Base-by-base conservation (phyloP, 2,329 filamentous ascomycete species). In the Talaromyces sp. region DNA sequence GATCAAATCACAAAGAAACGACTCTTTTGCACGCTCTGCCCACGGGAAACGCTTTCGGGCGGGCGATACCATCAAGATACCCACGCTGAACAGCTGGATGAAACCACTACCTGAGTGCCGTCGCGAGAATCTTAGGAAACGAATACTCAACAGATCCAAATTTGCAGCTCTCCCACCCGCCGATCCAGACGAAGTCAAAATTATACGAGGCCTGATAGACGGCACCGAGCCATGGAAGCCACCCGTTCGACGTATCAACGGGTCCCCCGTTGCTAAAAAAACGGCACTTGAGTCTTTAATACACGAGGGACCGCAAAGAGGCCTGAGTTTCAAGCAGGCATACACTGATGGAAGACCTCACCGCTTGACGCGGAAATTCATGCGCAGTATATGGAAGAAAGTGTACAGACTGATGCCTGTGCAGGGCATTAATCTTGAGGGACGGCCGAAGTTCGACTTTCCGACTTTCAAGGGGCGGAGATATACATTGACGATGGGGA, bases 301-400 rank as follows among this genome's bases (percentile, higher is more conserved):
- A 62, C 70, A 73, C 7, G 66, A 72, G 3, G 78, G 79, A 1
- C 78, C 79, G 7, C 69, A 74, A 54, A 78, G 78, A 64, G 73
- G 72, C 3, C 64, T 66, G 5, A 78, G 78, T 0, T 78, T 80
- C 54, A 67, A 66, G 5, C 59, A 68, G 27, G 33, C 37, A 33
- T 79, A 73, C 64, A 66, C 62, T 8, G 68, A 69, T 60, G 79
- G 78, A 8, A 75, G 79, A 39, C 79, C 79, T 14, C 79, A 80
- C 65, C 68, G 67, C 3, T 75, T 81, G 47, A 80, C 77, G 6
- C 64, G 71, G 19, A 73, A 78, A 13, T 73, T 80, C 56, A 78
- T 82, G 73, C 70, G 67, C 10, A 73, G 74, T 33, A 63, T 75
- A 16, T 80, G 78, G 78, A 70, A 70, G 50, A 75, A 73, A n/a